These are phyloP conservation scores for Mariannaea sp. DNA, from an alignment of 2,329 filamentous ascomycete genomes.

Conservation along the genomic window DNA sequence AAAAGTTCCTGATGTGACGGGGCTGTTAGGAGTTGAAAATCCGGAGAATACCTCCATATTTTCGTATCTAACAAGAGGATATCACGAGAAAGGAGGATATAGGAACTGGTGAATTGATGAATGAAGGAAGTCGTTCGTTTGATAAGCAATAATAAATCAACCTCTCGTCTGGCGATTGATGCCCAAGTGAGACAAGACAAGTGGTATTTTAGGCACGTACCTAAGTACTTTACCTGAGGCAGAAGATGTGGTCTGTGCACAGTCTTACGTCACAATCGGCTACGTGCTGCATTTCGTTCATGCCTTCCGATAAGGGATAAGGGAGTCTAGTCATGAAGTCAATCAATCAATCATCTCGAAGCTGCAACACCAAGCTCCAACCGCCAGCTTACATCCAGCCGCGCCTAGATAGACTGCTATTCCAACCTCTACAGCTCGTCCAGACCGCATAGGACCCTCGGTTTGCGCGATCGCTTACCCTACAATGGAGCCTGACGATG, in stretches of 20 bases:
- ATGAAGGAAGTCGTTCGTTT: too few species aligned
- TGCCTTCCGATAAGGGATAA: slow-evolving; percentile 4
- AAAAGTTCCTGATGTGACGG: too few species aligned
- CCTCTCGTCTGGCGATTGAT: not conserved
- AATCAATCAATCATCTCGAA: not conserved
- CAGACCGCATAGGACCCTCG: slow-evolving; percentile 1
- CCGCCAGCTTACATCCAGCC: slow-evolving; percentile 2
- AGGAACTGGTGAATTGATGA: too few species aligned
- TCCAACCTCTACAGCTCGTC: not conserved
- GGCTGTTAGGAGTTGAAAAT: too few species aligned
- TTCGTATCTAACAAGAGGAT: too few species aligned
- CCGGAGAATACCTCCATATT: too few species aligned
- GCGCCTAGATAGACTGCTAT: not conserved
- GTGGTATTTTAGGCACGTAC: too few species aligned
- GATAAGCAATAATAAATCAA: too few species aligned
- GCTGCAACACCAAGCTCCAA: slow-evolving; percentile 3
- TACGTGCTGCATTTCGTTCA: not conserved
- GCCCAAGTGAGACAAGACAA: too few species aligned
- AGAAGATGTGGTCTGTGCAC: slow-evolving; percentile 17
- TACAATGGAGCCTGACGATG: slow-evolving; percentile 10
- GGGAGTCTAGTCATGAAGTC: too few species aligned
- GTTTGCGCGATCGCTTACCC: not conserved
- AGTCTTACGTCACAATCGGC: slow-evolving; percentile 16
- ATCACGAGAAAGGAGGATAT: too few species aligned
- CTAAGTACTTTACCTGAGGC: too few species aligned